Percentiles rank a stretch among this genome's conserved stretches.
phyloP scores from a whole-genome alignment of 1,284 basidiomycete species.

The Tilletia horrida region DNA sequence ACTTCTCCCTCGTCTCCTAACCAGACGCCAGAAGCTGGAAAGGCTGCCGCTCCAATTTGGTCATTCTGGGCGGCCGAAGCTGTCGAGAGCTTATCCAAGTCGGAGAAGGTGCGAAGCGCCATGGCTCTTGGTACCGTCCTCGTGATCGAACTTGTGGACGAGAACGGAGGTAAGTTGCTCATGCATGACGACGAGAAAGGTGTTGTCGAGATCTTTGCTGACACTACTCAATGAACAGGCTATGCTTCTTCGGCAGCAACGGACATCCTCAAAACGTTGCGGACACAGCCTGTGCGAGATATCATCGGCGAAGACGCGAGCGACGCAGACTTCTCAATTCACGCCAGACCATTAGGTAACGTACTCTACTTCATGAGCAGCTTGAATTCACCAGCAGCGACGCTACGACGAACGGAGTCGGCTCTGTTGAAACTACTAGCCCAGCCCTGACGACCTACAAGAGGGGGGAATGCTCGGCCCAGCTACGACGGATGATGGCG shows the following conservation, averaged over 20 bases:
- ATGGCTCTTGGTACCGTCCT: constrained; percentile 89
- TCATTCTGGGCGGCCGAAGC: constrained; percentile 82
- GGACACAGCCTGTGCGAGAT: background rate
- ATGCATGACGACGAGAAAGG: constrained; percentile 60
- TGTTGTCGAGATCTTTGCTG: constrained; percentile 39
- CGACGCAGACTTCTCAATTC: constrained; percentile 60
- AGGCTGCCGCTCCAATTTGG: constrained; percentile 62
- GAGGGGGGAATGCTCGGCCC: too few species aligned
- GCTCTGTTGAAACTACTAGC: constrained; percentile 19
- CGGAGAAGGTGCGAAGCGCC: constrained; percentile 66
- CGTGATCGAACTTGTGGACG: constrained; percentile 71
- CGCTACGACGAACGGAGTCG: constrained; percentile 49
- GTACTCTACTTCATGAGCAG: constrained; percentile 93
- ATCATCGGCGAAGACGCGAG: background rate
- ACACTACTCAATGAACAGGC: too few species aligned
- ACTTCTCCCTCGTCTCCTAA: background rate
- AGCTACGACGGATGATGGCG: too few species aligned
- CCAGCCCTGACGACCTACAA: too few species aligned
- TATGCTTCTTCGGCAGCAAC: constrained; percentile 13
- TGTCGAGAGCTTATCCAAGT: constrained; percentile 65
- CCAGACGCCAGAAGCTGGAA: background rate
- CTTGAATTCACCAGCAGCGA: constrained; percentile 65
- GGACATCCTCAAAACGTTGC: background rate
- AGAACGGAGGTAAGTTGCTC: constrained; percentile 6
- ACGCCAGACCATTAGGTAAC: constrained; percentile 85